Percentiles rank a stretch among this genome's conserved stretches.
phyloP scores from a whole-genome alignment of 2,329 filamentous ascomycete species.

The Penicillium fuscoglaucum region DNA sequence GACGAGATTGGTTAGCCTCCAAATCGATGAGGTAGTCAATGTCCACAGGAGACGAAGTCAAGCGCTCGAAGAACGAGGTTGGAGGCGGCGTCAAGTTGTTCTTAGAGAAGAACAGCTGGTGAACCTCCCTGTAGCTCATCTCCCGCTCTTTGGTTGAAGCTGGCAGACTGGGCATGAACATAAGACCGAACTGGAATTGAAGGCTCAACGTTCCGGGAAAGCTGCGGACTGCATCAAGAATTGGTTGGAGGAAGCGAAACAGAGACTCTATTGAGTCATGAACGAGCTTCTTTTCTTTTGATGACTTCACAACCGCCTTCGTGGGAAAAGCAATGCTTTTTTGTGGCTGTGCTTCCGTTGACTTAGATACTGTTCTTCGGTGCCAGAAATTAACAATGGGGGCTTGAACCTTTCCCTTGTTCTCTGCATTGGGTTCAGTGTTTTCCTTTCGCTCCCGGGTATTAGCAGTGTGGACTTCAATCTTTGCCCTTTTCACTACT shows the following conservation, averaged over 20 bases:
- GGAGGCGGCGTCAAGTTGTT: conserved; percentile 29
- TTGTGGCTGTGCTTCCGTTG: not conserved
- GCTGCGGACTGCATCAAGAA: conserved; percentile 35
- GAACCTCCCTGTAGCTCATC: conserved; percentile 24
- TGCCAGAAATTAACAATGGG: not conserved
- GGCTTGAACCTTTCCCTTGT: not conserved
- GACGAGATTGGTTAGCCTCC: conserved; percentile 19
- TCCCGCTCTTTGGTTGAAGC: conserved; percentile 12
- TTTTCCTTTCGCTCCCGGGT: not conserved
- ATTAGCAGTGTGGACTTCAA: not conserved
- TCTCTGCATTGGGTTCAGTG: not conserved
- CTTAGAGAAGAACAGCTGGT: conserved; percentile 36
- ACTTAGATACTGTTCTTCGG: not conserved
- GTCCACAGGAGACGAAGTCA: conserved; percentile 45
- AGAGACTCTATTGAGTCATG: conserved; percentile 20
- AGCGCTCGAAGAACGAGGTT: conserved; percentile 38
- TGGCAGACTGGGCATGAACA: conserved; percentile 33
- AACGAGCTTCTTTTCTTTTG: not conserved
- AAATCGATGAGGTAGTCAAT: conserved; percentile 42
- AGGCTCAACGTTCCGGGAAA: conserved; percentile 39
- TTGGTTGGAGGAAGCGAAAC: conserved; percentile 30
- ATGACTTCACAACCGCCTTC: not conserved
- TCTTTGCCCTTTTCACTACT: not conserved
- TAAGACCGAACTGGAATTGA: conserved; percentile 41
- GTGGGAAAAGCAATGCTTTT: not conserved